Percentiles rank a stretch among this genome's conserved stretches.
phyloP scores from a whole-genome alignment of 2,329 filamentous ascomycete species.

The Venturia nashicola region DNA sequence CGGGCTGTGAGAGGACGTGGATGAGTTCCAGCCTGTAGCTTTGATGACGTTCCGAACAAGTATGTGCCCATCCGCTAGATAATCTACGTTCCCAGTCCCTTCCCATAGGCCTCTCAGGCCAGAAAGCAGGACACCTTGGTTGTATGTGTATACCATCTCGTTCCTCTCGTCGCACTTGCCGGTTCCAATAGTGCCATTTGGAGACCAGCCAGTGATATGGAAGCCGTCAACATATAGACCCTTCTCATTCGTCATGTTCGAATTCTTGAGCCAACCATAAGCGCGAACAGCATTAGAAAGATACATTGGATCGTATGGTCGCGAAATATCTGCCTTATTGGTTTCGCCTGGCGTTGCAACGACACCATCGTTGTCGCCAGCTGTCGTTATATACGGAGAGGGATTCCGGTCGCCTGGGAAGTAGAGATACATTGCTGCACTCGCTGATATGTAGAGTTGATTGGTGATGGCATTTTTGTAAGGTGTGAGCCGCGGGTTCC shows the following conservation, averaged over 20 bases:
- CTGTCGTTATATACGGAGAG: conserved; percentile 46
- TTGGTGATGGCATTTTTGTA: conserved; percentile 98
- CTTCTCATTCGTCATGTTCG: conserved; percentile 66
- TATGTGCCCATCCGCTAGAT: conserved; percentile 67
- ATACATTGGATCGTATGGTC: conserved; percentile 47
- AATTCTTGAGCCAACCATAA: conserved; percentile 67
- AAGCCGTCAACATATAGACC: conserved; percentile 82
- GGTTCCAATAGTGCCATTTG: conserved; percentile 47
- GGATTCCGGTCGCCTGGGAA: conserved; percentile 70
- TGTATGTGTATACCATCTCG: conserved; percentile 90
- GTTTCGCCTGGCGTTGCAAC: conserved; percentile 8
- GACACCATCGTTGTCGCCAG: conserved; percentile 6
- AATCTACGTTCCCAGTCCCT: conserved; percentile 57
- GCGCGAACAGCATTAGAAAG: conserved; percentile 62
- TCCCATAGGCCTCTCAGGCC: conserved; percentile 72
- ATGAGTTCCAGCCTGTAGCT: conserved; percentile 62
- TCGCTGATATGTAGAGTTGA: conserved; percentile 75
- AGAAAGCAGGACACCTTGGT: conserved; percentile 81
- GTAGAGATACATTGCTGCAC: conserved; percentile 77
- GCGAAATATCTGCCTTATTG: conserved; percentile 18
- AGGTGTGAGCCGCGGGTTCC: conserved; percentile 67
- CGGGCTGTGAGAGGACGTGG: not conserved
- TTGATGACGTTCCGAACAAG: conserved; percentile 61
- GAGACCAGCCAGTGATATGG: conserved; percentile 56
- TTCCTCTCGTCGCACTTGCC: conserved; percentile 68